Base-by-base conservation (phyloP, 2,329 filamentous ascomycete genomes). In the Berkeleyomyces basicola region DNA sequence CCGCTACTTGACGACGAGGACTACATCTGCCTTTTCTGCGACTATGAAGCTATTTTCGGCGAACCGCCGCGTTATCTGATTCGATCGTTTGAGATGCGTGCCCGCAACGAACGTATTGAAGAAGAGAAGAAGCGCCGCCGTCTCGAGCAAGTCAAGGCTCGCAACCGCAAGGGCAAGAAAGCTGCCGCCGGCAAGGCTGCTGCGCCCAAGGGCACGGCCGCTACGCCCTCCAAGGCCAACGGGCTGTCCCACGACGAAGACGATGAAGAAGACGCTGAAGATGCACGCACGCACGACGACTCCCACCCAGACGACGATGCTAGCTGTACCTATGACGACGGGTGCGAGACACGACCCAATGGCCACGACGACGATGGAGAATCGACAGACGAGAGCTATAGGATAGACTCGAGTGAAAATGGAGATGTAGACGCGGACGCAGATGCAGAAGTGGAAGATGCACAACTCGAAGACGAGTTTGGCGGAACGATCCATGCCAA, bases 21-120 rank as follows among this genome's bases (percentile, higher is more conserved):
- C 59, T 97, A 91, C 88, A 90, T 97, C 57, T 99, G 93, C 74
- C 89, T 96, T 70, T 97, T 97, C 71, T 99, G 93, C 76, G 93
- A 99, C 73, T 99, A 96, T 71, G 92, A 97, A 74, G 83, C 84
- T 61, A 96, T 99, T 59, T 97, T 96, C 71, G 92, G 92, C n/a
- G 80, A 80, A 61, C 88, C 88, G 2, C 93, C 93, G 0, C 81
- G 83, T 68, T 90, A 90, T 59, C 76, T 99, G 62, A 95, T 97
- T 66, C 83, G 88, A 47, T 84, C 90, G 66, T 99, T 97, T 70
- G 93, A 99, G 74, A 88, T 92, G 71, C 96, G 96, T 72, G 93
- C 96, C 70, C 85, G 90, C 43, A 86, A 87, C 65, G 85, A 89
- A 71, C 85, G 90, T 58, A 88, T 89, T 69, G 83, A 91, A 66